A percentile compares a stretch with the other conserved stretches of the same genome.
Evolutionary conservation across 225 moss, liverwort and hornwort species (phyloP).

Genomic region (Pleurozium schreberi): DNA sequence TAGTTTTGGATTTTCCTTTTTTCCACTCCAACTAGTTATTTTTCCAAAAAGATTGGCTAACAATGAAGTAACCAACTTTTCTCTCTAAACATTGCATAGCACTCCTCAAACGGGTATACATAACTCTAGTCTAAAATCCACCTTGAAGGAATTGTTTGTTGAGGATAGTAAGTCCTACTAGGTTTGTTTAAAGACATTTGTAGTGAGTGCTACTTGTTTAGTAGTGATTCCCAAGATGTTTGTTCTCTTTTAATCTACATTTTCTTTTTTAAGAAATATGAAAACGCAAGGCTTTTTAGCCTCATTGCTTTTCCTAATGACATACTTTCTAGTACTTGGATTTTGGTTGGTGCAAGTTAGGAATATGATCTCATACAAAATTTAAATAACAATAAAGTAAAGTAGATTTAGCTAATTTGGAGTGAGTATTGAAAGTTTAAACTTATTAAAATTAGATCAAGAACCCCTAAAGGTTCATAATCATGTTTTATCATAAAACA

Average conservation of each 20-base stretch:
- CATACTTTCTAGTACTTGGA: background rate
- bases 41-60: background rate
- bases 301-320: fast-evolving
- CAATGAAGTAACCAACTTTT: fast-evolving
- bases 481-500: background rate
- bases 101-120: fast-evolving
- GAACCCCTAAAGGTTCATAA: background rate
- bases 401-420: background rate
- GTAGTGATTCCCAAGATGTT: background rate
- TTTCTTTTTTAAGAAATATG: background rate
- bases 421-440: background rate
- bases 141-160: background rate
- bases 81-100: background rate
- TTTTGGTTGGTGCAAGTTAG: background rate
- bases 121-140: background rate
- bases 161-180: background rate
- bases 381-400: background rate
- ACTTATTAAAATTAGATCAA: background rate
- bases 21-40: fast-evolving
- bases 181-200: background rate
- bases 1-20: background rate
- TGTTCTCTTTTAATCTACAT: background rate
- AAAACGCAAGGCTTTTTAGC: fast-evolving
- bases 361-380: background rate
- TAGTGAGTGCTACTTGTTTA: background rate